Conservation (phyloP, 148 eudicot species). For the Rheum nobile region DNA sequence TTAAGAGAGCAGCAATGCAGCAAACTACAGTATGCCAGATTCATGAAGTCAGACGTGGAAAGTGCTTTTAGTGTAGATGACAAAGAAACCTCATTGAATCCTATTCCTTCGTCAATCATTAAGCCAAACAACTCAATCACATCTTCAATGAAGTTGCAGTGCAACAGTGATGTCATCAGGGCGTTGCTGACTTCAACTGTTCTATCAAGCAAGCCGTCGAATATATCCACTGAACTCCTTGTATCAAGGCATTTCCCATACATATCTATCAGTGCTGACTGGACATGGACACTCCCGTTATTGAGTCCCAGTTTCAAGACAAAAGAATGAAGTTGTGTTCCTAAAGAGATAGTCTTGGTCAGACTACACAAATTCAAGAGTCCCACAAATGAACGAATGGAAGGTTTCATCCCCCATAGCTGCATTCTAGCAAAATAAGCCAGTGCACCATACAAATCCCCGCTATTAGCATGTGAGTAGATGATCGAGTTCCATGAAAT, state of each 20-base stretch:
- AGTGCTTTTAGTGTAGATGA: conserved; percentile 58
- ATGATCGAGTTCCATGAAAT: conserved; percentile 85
- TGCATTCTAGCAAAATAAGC: conserved; percentile 42
- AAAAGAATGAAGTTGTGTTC: conserved; percentile 54
- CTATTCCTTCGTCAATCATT: conserved; percentile 49
- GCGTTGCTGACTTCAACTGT: conserved; percentile 55
- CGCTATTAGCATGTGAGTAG: conserved; percentile 36
- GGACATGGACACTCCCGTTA: conserved; percentile 37
- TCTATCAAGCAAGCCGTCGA: conserved; percentile 25
- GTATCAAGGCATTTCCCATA: conserved; percentile 81
- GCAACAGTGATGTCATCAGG: conserved; percentile 63
- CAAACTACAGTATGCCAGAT: conserved; percentile 40
- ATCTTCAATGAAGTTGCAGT: conserved; percentile 39
- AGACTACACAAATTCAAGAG: conserved; percentile 50
- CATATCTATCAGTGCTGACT: conserved; percentile 79
- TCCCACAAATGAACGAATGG: conserved; percentile 48
- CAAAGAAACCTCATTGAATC: conserved; percentile 58
- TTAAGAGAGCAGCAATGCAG: conserved; percentile 60
- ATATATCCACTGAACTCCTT: conserved; percentile 33
- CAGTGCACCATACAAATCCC: conserved; percentile 34
- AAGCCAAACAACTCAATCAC: conserved; percentile 58
- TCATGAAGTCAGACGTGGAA: conserved; percentile 29
- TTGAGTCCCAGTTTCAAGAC: conserved; percentile 46
- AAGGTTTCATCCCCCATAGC: conserved; percentile 53
- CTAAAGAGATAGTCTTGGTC: conserved; percentile 27